Evolutionary conservation across 192 early-diverging fungal species (phyloP).

Genomic region (Podila epicladia): DNA sequence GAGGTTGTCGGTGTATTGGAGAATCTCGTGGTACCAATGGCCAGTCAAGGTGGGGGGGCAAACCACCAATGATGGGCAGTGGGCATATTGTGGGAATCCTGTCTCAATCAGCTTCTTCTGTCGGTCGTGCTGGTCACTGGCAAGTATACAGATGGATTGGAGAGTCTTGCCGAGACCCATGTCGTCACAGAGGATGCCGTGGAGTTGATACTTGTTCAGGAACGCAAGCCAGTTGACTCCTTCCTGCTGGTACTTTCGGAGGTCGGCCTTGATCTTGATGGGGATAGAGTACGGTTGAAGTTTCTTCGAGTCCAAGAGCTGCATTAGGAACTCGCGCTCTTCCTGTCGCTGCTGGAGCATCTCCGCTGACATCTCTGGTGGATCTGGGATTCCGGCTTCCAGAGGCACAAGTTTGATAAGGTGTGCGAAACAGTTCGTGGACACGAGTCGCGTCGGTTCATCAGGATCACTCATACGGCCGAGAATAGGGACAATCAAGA

Average conservation of each 20-base stretch:
- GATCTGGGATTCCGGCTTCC: constrained; percentile 94
- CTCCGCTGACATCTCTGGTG: constrained; percentile 83
- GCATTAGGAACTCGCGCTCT: constrained; percentile 93
- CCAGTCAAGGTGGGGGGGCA: constrained; percentile 96
- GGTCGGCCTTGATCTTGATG: constrained; percentile 89
- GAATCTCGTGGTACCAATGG: constrained; percentile 97
- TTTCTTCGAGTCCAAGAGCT: constrained; percentile 90
- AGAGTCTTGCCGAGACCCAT: constrained; percentile 99
- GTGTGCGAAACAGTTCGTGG: constrained; percentile 95
- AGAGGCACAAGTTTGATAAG: constrained; percentile 96
- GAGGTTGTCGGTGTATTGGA: constrained; percentile 79
- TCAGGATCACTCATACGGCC: constrained; percentile 97
- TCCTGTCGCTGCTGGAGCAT: constrained; percentile 84
- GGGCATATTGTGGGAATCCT: constrained; percentile 70
- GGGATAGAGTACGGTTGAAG: constrained; percentile 90
- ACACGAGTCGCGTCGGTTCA: constrained; percentile 87
- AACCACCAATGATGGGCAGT: constrained; percentile 89
- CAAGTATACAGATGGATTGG: constrained; percentile 95
- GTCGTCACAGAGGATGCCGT: constrained; percentile 98
- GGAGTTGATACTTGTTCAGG: constrained; percentile 94
- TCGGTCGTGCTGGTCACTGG: constrained; percentile 87
- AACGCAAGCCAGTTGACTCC: constrained; percentile 99
- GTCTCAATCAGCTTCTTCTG: constrained; percentile 61
- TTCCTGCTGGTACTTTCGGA: constrained; percentile 97
- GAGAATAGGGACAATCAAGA: constrained; percentile 95